Percentiles rank a stretch among this genome's conserved stretches.
Conservation (phyloP, 1,284 basidiomycete species). For the Porogramme epimiltina region DNA sequence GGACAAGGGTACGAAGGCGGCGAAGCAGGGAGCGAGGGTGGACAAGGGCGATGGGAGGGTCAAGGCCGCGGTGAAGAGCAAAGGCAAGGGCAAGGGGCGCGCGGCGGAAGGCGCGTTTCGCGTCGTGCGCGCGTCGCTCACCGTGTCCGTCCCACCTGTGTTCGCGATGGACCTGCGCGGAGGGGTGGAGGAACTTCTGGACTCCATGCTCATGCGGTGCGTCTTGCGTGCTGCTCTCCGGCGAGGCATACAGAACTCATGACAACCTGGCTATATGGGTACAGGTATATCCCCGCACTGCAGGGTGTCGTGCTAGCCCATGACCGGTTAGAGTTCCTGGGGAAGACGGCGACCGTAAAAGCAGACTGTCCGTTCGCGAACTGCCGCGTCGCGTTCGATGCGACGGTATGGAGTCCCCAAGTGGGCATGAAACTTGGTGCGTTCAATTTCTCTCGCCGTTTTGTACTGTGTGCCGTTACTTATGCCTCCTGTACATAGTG, state of each 20-base stretch:
- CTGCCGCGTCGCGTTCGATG: conserved; percentile 78
- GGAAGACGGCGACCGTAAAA: conserved; percentile 71
- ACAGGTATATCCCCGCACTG: conserved; percentile 87
- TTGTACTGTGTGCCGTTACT: neutral
- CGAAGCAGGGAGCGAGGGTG: neutral
- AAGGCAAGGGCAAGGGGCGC: conserved; percentile 46
- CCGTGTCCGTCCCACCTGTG: conserved; percentile 81
- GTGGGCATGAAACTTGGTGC: conserved; percentile 85
- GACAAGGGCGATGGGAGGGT: conserved; percentile 50
- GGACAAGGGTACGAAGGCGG: too few species aligned
- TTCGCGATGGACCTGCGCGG: conserved; percentile 70
- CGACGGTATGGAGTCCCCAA: conserved; percentile 88
- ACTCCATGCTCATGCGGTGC: conserved; percentile 93
- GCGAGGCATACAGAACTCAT: neutral
- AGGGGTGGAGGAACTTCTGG: conserved; percentile 87
- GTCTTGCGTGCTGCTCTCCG: conserved; percentile 31
- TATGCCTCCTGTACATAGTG: conserved; percentile 43
- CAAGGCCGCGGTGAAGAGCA: too few species aligned
- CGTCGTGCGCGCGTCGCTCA: conserved; percentile 64
- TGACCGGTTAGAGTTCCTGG: conserved; percentile 73
- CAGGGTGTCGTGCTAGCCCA: conserved; percentile 89
- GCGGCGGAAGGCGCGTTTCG: conserved; percentile 60
- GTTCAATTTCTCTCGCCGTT: conserved; percentile 26
- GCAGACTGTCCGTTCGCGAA: conserved; percentile 88
- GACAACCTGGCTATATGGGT: neutral